phyloP scores from a whole-genome alignment of 441 rosid species.

The Syzygium syzygioides region DNA sequence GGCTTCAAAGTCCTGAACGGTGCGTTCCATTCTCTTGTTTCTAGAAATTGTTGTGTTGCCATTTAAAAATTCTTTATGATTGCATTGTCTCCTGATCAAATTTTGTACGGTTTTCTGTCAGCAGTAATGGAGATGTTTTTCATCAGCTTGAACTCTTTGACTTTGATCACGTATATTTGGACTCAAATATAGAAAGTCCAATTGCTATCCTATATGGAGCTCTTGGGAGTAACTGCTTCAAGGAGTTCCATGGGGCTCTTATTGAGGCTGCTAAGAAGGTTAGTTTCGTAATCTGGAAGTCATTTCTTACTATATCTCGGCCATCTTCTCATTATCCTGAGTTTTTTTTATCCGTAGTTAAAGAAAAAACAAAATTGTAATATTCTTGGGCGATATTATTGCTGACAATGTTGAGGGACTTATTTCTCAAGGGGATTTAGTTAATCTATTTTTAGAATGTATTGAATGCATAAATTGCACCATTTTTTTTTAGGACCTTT shows the following conservation, averaged over 20 bases:
- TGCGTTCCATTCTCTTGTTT: slow-evolving; percentile 25
- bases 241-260: slow-evolving; percentile 65
- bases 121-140: slow-evolving; percentile 57
- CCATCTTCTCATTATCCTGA: background rate
- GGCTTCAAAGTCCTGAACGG: slow-evolving; percentile 57
- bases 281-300: background rate
- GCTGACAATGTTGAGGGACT: background rate
- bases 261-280: slow-evolving; percentile 82
- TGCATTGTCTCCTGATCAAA: slow-evolving; percentile 8
- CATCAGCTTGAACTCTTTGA: slow-evolving; percentile 91
- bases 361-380: background rate
- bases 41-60: background rate
- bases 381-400: background rate
- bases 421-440: background rate
- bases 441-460: background rate
- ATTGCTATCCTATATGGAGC: slow-evolving; percentile 90
- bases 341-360: background rate
- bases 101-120: slow-evolving; percentile 12
- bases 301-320: background rate
- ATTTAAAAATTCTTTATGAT: background rate
- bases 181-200: slow-evolving; percentile 56
- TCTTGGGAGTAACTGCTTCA: slow-evolving; percentile 85
- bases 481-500: background rate
- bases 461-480: background rate
- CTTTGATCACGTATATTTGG: slow-evolving; percentile 81